Evolutionary conservation across 1,139 yeast species (phyloP).

Genomic region (Candida sp.): DNA sequence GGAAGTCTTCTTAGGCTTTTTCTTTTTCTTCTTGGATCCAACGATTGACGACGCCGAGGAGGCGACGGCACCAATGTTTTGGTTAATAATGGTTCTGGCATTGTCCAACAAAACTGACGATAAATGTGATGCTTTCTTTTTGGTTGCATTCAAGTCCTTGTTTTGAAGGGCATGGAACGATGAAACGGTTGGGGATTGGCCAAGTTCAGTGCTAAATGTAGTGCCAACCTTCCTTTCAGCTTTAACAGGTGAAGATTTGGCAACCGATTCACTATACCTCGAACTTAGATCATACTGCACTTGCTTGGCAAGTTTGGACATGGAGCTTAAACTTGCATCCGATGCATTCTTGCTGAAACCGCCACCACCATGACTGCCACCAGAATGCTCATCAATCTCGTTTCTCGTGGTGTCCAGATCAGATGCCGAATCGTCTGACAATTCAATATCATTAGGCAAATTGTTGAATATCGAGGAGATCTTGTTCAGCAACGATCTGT

Average conservation of each 20-base stretch:
- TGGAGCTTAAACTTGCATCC: constrained; percentile 2
- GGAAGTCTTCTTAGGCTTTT: constrained; percentile 39
- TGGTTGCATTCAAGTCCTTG: constrained; percentile 23
- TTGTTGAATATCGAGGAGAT: constrained; percentile 49
- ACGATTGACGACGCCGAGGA: constrained; percentile 34
- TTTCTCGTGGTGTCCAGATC: constrained; percentile 38
- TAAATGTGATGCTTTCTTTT: constrained; percentile 35
- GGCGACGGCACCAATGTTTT: constrained; percentile 33
- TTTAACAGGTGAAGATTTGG: constrained; percentile 33
- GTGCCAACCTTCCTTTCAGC: constrained; percentile 23
- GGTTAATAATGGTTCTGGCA: constrained; percentile 40
- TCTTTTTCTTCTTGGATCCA: constrained; percentile 24
- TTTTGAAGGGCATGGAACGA: constrained; percentile 42
- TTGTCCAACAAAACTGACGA: constrained; percentile 41
- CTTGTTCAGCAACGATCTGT: constrained; percentile 14
- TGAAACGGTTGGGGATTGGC: constrained; percentile 39
- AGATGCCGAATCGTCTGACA: constrained; percentile 53
- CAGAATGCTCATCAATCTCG: constrained; percentile 8
- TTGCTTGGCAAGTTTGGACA: constrained; percentile 2
- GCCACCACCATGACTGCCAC: background rate
- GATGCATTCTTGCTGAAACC: constrained; percentile 7
- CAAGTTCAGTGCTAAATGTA: constrained; percentile 7
- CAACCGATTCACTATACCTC: constrained; percentile 31
- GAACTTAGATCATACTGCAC: constrained; percentile 17
- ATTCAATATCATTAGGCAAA: constrained; percentile 52